Percentiles rank a stretch among this genome's conserved stretches.
Evolutionary conservation across 495 filamentous ascomycete species (phyloP).

Genomic region (Xylaria grammica): DNA sequence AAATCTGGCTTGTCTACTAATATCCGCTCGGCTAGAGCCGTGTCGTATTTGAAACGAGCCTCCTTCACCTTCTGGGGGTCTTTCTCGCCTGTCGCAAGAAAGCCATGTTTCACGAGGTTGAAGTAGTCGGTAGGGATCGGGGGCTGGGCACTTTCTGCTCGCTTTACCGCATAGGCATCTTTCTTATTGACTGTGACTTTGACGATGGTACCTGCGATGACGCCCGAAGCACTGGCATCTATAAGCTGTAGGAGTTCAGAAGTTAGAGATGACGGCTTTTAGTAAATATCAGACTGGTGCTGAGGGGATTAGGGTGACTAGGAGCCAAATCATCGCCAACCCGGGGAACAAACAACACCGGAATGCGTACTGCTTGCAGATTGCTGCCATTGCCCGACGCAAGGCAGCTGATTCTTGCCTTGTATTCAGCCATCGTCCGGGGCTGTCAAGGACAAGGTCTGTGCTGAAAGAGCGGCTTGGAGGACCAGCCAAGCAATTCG

Average conservation of each 20-base stretch:
- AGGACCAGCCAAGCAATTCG: slow-evolving; percentile 3
- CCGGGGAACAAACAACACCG: neutral
- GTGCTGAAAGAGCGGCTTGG: neutral
- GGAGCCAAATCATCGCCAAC: neutral
- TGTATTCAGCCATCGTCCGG: slow-evolving; percentile 38
- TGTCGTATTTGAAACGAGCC: slow-evolving; percentile 75
- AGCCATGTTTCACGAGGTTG: slow-evolving; percentile 73
- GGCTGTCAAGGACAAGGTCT: neutral
- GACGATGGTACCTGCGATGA: slow-evolving; percentile 68
- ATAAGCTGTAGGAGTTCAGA: slow-evolving; percentile 57
- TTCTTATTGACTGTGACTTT: slow-evolving; percentile 85
- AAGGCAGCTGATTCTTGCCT: slow-evolving; percentile 36
- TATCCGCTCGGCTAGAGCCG: slow-evolving; percentile 75
- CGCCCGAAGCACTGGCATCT: slow-evolving; percentile 64
- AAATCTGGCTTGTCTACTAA: slow-evolving; percentile 71
- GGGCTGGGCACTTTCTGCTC: slow-evolving; percentile 64
- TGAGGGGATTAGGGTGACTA: neutral
- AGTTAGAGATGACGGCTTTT: neutral
- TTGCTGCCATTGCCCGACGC: slow-evolving; percentile 81
- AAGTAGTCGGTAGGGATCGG: slow-evolving; percentile 82
- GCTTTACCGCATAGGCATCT: slow-evolving; percentile 76
- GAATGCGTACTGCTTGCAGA: slow-evolving; percentile 66
- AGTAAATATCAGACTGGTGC: neutral
- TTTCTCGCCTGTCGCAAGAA: slow-evolving; percentile 57
- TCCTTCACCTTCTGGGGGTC: slow-evolving; percentile 60